Evolutionary conservation across 345 rosid species (phyloP), one percentile per base, ranked within the genome.

Genomic region (Aurinia saxatilis): DNA sequence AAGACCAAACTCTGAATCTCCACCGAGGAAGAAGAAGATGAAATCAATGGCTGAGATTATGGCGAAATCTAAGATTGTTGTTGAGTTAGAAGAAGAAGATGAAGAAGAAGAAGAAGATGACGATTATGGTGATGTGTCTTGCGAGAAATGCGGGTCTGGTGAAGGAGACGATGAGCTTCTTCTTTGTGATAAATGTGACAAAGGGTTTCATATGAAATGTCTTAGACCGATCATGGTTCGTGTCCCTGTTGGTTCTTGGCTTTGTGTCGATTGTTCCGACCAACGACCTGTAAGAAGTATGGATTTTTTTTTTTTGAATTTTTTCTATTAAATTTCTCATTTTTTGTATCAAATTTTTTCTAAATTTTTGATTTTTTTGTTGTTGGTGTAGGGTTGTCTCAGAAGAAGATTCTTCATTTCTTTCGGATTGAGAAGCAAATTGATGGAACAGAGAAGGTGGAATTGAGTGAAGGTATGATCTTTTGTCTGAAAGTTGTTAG

Each of bases 121-220:
- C 1, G 47, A 40, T 52, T 85, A 85, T 75, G 40, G 71, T 45
- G 63, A 81, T 60, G 55, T 82, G 38, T 65, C 25, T 70, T 90
- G 95, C 66, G 82, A 81, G 79, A 78, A 90, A 83, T 84, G 97
- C 51, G 77, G 80, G 52, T 78, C 80, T 2, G 97, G 88, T 30
- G 95, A 90, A 9, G 64, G 64, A 16, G 57, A 77, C n/a, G 92
- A 79, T 18, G 92, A 85, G 84, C 81, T 90, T 33, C 82, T 90
- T 27, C 60, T 87, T 17, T 90, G 97, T 34, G 95, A 90, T 11
- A 87, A 83, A 81, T 90, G 97, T 64, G 93, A 90, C 13, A 74
- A 65, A 54, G 97, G 97, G n/a, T 90, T 78, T 37, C 97, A 90
- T 66, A 87, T 90, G 95, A 85, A 82, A 63, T 87, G 97, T 66